Percentiles rank a stretch among this genome's conserved stretches.
Conservation (phyloP, 352 stramenopile genomes). For the Phytophthora pseudosyringae region DNA sequence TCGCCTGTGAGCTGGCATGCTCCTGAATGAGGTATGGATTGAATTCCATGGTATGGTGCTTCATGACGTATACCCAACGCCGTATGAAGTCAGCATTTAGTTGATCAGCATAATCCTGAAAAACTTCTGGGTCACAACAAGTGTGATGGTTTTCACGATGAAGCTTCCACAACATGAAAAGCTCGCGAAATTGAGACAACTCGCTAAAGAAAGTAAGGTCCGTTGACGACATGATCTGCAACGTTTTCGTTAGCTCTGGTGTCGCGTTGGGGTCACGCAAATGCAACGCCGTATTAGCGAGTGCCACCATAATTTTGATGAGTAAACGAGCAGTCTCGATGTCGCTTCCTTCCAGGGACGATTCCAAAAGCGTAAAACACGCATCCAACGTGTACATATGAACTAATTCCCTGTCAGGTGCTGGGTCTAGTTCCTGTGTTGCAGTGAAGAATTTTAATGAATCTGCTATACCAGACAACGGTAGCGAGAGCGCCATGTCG, state of each 20-base stretch:
- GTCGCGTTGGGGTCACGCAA: slow-evolving; percentile 32
- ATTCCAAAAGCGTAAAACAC: slow-evolving; percentile 51
- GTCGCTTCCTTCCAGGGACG: slow-evolving; percentile 30
- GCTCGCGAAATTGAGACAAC: slow-evolving; percentile 59
- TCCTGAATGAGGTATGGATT: slow-evolving; percentile 77
- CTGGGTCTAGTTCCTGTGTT: slow-evolving; percentile 1
- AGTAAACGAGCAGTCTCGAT: slow-evolving; percentile 40
- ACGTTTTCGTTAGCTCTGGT: slow-evolving; percentile 60
- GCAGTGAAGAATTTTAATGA: slow-evolving; percentile 39
- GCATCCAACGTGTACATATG: slow-evolving; percentile 63
- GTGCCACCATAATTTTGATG: slow-evolving; percentile 58
- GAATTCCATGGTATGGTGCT: slow-evolving; percentile 59
- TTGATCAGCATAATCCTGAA: slow-evolving; percentile 28
- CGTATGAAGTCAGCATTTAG: slow-evolving; percentile 51
- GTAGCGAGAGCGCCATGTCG: slow-evolving; percentile 25
- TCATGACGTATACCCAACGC: slow-evolving; percentile 53
- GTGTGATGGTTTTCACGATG: slow-evolving; percentile 54
- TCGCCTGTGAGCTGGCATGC: slow-evolving; percentile 52
- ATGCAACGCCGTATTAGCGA: slow-evolving; percentile 53
- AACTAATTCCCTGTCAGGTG: slow-evolving; percentile 38
- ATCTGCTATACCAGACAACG: slow-evolving; percentile 33
- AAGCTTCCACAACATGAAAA: slow-evolving; percentile 66
- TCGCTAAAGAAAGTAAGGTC: slow-evolving; percentile 72
- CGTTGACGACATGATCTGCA: slow-evolving; percentile 84
- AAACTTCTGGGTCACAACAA: slow-evolving; percentile 47